Evolutionary conservation across 2,329 filamentous ascomycete genomes (phyloP), one percentile per base, ranked within the genome.

Genomic region (Ceratocystis harringtonii): DNA sequence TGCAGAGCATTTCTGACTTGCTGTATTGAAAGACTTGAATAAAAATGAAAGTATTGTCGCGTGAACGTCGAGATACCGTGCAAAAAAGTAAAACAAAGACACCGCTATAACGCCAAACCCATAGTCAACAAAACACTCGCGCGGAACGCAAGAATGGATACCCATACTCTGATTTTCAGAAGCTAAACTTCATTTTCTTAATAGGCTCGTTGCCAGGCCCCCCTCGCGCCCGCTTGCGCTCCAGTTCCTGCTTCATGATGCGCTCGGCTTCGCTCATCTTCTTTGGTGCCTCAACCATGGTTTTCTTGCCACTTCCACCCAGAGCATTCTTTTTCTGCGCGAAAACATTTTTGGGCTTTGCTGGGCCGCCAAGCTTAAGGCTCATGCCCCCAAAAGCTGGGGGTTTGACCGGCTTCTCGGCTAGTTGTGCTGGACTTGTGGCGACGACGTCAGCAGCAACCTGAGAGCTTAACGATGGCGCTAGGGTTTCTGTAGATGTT

Each of bases 221-320:
- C 8, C 78, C 80, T 61, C 83, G 77, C 43, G 79, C 75, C 65
- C 86, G 79, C 72, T 90, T 91, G 69, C 81, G 79, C 70, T 90
- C 87, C 75, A 90, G 80, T 72, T 92, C 88, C 70, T 89, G 87
- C 74, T 87, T 89, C 91, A 95, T 96, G 71, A 94, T 95, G 64
- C 87, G 82, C 75, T 92, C 90, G 2, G 86, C 87, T 72, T 95
- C 90, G 71, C 88, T 92, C 82, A 95, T 92, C 71, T 89, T 94
- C 79, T 89, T 90, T 1, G 84, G 85, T 65, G 81, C 81, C 68
- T 84, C 84, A 2, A 82, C 76, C 10, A 78, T 80, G 41, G 76
- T 70, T 77, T 90, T 92, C 72, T 81, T 82, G 6, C 63, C 17
- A 19, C 61, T 52, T 19, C 44, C 61, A 6, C 61, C 64, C 3